These are phyloP conservation scores for Exophiala sp. DNA, from an alignment of 2,329 filamentous ascomycete species.

Conservation along the genomic window DNA sequence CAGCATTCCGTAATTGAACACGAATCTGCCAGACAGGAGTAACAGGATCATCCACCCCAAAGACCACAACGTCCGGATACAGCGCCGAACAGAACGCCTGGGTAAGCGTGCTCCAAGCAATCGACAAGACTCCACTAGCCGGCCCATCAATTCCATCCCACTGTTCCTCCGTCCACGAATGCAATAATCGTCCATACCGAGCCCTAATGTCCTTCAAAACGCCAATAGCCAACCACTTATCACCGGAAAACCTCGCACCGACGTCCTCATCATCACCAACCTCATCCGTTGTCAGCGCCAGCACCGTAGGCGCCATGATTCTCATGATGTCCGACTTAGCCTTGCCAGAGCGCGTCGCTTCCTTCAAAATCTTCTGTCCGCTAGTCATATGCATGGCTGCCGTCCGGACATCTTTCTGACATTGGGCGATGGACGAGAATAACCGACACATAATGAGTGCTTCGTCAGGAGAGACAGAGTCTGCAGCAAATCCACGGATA, in stretches of 20 bases:
- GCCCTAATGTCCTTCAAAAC: neutral
- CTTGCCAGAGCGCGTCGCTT: neutral
- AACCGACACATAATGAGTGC: constrained; percentile 15
- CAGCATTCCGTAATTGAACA: neutral
- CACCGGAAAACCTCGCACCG: neutral
- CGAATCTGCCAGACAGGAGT: neutral
- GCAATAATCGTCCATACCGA: constrained; percentile 2
- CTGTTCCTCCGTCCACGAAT: neutral
- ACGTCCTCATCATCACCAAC: neutral
- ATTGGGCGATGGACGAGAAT: constrained; percentile 12
- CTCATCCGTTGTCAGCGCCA: neutral
- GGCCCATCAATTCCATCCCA: neutral
- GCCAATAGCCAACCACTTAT: neutral
- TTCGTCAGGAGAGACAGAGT: constrained; percentile 8
- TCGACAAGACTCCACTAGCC: neutral
- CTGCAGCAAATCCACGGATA: constrained; percentile 5
- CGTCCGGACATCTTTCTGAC: constrained; percentile 8
- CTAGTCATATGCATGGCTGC: constrained; percentile 13
- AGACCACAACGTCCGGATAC: constrained; percentile 5
- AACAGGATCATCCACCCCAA: constrained; percentile 1
- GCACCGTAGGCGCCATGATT: constrained; percentile 6
- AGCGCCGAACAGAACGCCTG: constrained; percentile 3
- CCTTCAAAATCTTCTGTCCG: constrained; percentile 7
- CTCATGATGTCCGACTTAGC: constrained; percentile 1
- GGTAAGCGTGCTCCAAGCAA: constrained; percentile 11